phyloP scores from a whole-genome alignment of 116 monocot species.

The Cymodocea nodosa region DNA sequence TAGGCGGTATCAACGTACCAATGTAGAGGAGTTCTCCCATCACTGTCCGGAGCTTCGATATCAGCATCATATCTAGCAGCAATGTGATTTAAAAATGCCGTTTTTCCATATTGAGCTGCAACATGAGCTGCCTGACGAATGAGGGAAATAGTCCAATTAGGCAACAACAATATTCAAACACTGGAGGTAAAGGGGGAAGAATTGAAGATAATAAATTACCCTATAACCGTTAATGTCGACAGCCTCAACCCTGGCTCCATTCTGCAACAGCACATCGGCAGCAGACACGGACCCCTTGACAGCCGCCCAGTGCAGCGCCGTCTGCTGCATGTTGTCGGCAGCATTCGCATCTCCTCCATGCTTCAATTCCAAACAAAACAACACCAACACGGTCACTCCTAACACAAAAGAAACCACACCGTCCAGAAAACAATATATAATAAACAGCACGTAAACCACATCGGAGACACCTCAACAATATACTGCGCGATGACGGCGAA shows the following conservation, averaged over 20 bases:
- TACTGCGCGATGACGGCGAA: slow-evolving; percentile 45
- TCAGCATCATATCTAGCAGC: slow-evolving; percentile 66
- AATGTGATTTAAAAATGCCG: slow-evolving; percentile 75
- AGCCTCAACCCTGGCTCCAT: slow-evolving; percentile 62
- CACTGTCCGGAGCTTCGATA: slow-evolving; percentile 69
- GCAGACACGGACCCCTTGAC: slow-evolving; percentile 54
- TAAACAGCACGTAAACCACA: not conserved
- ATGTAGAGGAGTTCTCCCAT: slow-evolving; percentile 86
- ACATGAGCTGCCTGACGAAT: slow-evolving; percentile 89
- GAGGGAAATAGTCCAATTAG: not conserved
- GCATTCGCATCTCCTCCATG: slow-evolving; percentile 77
- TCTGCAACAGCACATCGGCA: slow-evolving; percentile 65
- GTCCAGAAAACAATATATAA: not conserved
- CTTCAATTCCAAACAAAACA: slow-evolving; percentile 19
- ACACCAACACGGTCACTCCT: not conserved
- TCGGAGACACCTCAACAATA: slow-evolving; percentile 46
- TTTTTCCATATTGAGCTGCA: slow-evolving; percentile 92
- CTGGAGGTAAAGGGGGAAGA: not conserved
- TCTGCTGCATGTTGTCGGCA: slow-evolving; percentile 51
- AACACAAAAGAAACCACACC: not conserved
- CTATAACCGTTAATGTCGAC: slow-evolving; percentile 73
- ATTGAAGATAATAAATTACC: slow-evolving; percentile 20
- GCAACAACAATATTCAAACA: not conserved
- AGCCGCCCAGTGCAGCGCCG: slow-evolving; percentile 92
- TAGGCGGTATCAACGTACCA: slow-evolving; percentile 42